Base-by-base conservation (phyloP, 495 filamentous ascomycete genomes). In the Podospora pseudocomata region DNA sequence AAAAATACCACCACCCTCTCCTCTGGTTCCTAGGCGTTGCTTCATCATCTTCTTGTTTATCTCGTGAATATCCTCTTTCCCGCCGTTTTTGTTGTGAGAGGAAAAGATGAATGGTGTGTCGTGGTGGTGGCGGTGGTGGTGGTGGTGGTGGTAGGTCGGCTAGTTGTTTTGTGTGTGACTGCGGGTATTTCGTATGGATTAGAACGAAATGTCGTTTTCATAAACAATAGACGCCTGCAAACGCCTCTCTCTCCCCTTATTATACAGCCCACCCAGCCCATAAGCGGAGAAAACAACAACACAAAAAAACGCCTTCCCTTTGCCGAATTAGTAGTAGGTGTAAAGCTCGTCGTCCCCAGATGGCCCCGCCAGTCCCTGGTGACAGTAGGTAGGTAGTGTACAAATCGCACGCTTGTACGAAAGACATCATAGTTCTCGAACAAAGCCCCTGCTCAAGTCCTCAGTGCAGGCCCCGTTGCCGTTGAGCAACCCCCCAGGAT, bases 401-500 rank as follows among this genome's bases (percentile, higher is more conserved):
- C 23, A 49, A 13, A 49, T 49, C 13, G 13, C 39, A 49, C 39
- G 13, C 39, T 16, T 16, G 7, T 49, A 11, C 13, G 6, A 49
- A 49, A 49, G 39, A 32, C 4, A 49, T 49, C 9, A 16, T 49
- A 49, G 2, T 11, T 49, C 39, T 49, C 15, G 13, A 49, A 49
- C 39, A 49, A 16, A 32, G 30, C 30, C 7, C 13, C 39, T 13
- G 39, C 39, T 49, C 39, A 49, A 49, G 23, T 23, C 23, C 23
- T 23, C 23, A 23, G 23, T 23, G 23, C 23, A 23, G 23, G 23
- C 23, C 39, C 15, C 27, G 23, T 63, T 32, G 32, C 61, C 30
- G 34, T 49, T 63, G 11, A 88, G 73, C 23, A 88, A 73, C 1
- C 86, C 86, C 5, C 87, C 86, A 0, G 83, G 82, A 74, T 89